phyloP scores from a whole-genome alignment of 2,329 filamentous ascomycete genomes.

The Aspergillus neotritici region DNA sequence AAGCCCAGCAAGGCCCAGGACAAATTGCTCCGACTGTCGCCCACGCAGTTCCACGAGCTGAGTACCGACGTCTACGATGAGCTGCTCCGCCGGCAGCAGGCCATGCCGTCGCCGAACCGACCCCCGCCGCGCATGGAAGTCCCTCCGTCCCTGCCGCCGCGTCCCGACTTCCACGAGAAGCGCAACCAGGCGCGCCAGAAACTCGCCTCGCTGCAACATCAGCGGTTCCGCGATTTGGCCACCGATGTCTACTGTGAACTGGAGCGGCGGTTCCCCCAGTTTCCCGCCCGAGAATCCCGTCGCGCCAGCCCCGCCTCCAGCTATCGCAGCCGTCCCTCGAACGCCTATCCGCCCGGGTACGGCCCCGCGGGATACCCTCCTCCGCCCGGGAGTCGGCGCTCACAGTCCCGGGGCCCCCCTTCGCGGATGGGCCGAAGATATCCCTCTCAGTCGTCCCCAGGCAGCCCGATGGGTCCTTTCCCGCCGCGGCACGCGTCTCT shows the following conservation, averaged over 20 bases:
- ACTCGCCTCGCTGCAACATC: constrained; percentile 78
- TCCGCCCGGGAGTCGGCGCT: constrained; percentile 38
- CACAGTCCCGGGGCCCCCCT: constrained; percentile 36
- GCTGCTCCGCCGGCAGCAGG: constrained; percentile 75
- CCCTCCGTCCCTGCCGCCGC: constrained; percentile 73
- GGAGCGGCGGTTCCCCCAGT: constrained; percentile 80
- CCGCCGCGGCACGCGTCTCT: constrained; percentile 39
- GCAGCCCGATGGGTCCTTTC: constrained; percentile 30
- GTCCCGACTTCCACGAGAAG: constrained; percentile 88
- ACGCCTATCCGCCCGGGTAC: constrained; percentile 45
- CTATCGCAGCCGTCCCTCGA: constrained; percentile 58
- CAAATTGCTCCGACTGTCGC: constrained; percentile 82
- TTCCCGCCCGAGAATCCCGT: constrained; percentile 63
- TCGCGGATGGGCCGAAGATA: constrained; percentile 31
- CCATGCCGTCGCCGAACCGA: constrained; percentile 43
- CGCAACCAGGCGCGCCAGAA: constrained; percentile 97
- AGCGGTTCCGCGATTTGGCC: constrained; percentile 83
- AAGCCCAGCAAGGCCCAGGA: constrained; percentile 86
- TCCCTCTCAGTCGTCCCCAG: constrained; percentile 33
- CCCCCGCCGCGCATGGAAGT: constrained; percentile 41
- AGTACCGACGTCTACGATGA: constrained; percentile 98
- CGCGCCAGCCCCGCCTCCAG: constrained; percentile 61
- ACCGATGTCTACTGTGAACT: constrained; percentile 96
- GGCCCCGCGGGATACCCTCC: constrained; percentile 30
- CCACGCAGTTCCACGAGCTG: constrained; percentile 92